A percentile compares a stretch with the other conserved stretches of the same genome.
phyloP scores from a whole-genome alignment of 345 rosid genomes.

The Camelina hispida region DNA sequence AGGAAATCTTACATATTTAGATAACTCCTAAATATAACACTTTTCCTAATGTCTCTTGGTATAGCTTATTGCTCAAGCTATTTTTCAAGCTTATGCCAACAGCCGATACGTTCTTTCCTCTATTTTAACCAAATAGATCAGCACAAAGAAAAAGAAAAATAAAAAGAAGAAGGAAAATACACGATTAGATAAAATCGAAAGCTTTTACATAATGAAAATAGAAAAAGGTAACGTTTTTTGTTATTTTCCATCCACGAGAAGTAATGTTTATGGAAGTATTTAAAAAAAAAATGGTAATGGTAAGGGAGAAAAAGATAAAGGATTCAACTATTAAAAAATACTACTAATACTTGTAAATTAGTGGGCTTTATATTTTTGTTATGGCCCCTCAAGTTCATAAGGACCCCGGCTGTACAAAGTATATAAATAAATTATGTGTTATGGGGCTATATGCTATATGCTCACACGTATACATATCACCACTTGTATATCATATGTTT shows the following conservation, averaged over 20 bases:
- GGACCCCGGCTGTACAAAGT: neutral
- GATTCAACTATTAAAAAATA: neutral
- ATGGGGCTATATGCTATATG: neutral
- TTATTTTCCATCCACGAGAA: neutral
- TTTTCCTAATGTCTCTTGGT: no score
- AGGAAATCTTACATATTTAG: no score
- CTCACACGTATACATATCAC: conserved; percentile 4
- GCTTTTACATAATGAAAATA: neutral
- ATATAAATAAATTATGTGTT: neutral
- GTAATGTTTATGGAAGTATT: no score
- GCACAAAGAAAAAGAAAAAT: neutral
- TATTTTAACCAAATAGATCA: neutral
- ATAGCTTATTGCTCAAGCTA: no score
- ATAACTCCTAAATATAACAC: no score
- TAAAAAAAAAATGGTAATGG: no score
- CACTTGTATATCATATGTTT: neutral
- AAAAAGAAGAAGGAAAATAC: neutral
- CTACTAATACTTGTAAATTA: neutral
- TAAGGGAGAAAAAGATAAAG: neutral
- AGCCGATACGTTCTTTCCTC: neutral
- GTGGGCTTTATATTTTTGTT: neutral
- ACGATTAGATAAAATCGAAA: neutral
- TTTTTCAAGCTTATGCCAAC: no score
- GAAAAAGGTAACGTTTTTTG: no score
- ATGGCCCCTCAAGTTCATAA: neutral